Evolutionary conservation across 2,329 filamentous ascomycete species (phyloP), one percentile per base, ranked within the genome.

Genomic region (Ophiostoma sp.): DNA sequence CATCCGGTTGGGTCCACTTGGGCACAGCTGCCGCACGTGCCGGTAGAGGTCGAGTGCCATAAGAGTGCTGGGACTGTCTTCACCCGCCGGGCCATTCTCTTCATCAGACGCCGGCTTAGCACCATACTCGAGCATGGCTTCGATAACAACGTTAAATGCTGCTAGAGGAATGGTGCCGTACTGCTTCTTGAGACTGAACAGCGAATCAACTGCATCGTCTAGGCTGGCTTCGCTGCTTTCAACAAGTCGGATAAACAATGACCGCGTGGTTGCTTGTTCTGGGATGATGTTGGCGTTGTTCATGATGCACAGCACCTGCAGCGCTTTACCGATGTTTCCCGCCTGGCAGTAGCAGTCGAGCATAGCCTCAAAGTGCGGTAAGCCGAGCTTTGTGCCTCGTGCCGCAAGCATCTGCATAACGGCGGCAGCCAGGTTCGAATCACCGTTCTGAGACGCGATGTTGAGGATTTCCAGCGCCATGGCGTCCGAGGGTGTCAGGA

Each of bases 301-400:
- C 89, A 96, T 95, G 75, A 92, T 88, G 72, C 85, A 86, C 16
- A 97, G 81, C 1, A 90, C 83, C 55, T 85, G 84, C 47, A 97
- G 82, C 0, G 90, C 89, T 40, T 87, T 85, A 38, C 80, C 78
- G 7, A 94, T 74, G 71, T 95, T 87, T 1, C 82, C 81, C 3
- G 76, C 74, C 3, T 80, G 79, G 11, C 87, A 81, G 74, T 96
- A 92, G 4, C 89, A 84, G 69, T 91, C 87, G 6, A 93, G 80
- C 41, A 97, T 82, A 41, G 89, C 84, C 76, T 96, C 92, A 77
- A 95, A 96, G 75, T 97, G 92, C 71, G 89, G 83, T 5, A 84
- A 77, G 8, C 83, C 80, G 49, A 93, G 81, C 55, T 83, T 81
- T 1, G 84, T 83, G 14, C 82, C 82, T 38, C 87, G 83, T 8